These are phyloP conservation scores for Dendrocalamus latiflorus DNA, from an alignment of 202 grass and related monocot species.

Conservation along the genomic window DNA sequence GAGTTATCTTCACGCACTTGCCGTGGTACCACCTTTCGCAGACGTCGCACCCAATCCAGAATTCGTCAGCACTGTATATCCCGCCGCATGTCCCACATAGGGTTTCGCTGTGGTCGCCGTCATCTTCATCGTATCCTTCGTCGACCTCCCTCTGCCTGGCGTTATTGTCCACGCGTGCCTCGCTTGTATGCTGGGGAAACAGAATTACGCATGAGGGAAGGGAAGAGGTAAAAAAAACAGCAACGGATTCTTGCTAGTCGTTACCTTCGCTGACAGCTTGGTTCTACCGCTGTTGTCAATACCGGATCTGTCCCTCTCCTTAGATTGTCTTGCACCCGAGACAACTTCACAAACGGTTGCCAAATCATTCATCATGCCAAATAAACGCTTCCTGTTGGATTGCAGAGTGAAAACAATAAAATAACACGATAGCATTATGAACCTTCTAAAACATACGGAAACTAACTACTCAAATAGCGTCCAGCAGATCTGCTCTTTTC, in stretches of 20 bases:
- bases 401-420: background rate
- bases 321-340: constrained; percentile 49
- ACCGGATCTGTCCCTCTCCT: constrained; percentile 57
- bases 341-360: constrained; percentile 85
- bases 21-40: constrained; percentile 94
- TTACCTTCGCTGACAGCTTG: constrained; percentile 63
- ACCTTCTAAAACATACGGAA: background rate
- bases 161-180: constrained; percentile 41
- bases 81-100: constrained; percentile 76
- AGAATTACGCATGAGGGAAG: background rate
- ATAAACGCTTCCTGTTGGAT: constrained; percentile 83
- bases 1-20: constrained; percentile 95
- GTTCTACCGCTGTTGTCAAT: constrained; percentile 63
- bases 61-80: constrained; percentile 73
- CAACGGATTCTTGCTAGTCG: background rate
- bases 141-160: constrained; percentile 46
- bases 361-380: constrained; percentile 90
- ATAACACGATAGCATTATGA: background rate
- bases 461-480: background rate
- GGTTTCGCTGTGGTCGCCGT: constrained; percentile 68
- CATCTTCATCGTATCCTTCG: constrained; percentile 74
- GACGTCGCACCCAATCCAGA: constrained; percentile 86
- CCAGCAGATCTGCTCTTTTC: background rate
- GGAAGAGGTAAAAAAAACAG: background rate
- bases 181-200: constrained; percentile 42